Conservation (phyloP, 2,329 filamentous ascomycete genomes). For the Neurospora sp. region DNA sequence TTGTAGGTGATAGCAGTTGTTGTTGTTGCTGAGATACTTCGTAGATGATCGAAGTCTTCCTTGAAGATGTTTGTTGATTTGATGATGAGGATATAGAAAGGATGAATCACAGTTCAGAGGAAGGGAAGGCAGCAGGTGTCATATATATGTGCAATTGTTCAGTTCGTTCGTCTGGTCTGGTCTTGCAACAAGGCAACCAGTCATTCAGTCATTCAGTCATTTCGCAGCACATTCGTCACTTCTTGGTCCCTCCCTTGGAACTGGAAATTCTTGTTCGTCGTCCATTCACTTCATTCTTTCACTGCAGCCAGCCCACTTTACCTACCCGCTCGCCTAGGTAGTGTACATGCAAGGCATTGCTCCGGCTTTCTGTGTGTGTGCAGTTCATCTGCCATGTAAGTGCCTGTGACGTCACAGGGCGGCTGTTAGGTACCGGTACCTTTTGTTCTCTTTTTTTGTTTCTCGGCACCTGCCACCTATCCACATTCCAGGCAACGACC, state of each 20-base stretch:
- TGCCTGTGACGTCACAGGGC: neutral
- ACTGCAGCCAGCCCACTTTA: neutral
- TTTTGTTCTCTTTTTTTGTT: neutral
- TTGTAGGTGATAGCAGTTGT: slow-evolving; percentile 1
- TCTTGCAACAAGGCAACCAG: neutral
- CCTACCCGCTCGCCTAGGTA: neutral
- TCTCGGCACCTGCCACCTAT: neutral
- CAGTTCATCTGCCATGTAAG: neutral
- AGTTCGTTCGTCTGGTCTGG: neutral
- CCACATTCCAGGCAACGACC: neutral
- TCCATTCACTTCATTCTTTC: neutral
- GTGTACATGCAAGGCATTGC: neutral
- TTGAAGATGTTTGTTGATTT: neutral
- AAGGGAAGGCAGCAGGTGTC: neutral
- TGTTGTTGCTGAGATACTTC: slow-evolving; percentile 1
- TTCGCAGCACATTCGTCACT: neutral
- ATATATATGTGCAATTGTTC: neutral
- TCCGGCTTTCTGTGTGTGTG: neutral
- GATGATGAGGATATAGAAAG: neutral
- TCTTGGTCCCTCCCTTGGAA: neutral
- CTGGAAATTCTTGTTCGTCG: neutral
- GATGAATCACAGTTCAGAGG: neutral
- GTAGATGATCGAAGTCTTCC: neutral
- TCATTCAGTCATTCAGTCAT: neutral
- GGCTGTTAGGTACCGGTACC: neutral